phyloP scores from a whole-genome alignment of 202 grass and related monocot genomes.

The Miscanthus sacchariflorus region DNA sequence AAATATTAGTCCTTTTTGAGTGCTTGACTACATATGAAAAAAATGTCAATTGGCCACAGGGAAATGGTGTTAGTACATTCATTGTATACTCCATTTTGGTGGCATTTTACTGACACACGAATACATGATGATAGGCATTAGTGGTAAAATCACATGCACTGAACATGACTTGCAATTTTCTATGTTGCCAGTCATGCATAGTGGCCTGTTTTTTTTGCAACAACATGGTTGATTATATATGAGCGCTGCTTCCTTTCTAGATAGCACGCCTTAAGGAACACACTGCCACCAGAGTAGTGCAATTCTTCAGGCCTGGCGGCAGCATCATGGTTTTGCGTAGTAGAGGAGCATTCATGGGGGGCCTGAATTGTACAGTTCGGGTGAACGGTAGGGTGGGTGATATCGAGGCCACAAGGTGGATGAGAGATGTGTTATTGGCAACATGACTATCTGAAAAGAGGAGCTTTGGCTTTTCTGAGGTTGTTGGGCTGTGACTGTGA shows the following conservation, averaged over 20 bases:
- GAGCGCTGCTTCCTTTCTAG: not conserved
- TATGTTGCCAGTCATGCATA: constrained; percentile 4
- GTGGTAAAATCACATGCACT: not conserved
- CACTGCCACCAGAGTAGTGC: not conserved
- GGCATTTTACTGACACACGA: not conserved
- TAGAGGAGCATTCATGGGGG: too few relatives aligned
- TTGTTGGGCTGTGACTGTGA: not conserved
- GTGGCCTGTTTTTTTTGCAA: not conserved
- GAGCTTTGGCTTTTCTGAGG: not conserved
- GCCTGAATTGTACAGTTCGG: too few relatives aligned
- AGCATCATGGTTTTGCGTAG: not conserved
- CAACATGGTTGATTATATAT: not conserved
- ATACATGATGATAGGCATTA: not conserved
- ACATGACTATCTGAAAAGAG: not conserved
- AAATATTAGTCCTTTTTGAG: not conserved
- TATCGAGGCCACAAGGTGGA: not conserved
- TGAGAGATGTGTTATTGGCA: not conserved
- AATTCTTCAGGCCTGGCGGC: not conserved
- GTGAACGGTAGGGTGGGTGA: too few relatives aligned
- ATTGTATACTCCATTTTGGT: not conserved
- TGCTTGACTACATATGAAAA: not conserved
- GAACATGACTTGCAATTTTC: not conserved
- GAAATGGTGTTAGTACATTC: not conserved
- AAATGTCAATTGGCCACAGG: not conserved
- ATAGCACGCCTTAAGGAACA: not conserved